phyloP scores from a whole-genome alignment of 2,329 filamentous ascomycete species.

The Elsinoe batatas region DNA sequence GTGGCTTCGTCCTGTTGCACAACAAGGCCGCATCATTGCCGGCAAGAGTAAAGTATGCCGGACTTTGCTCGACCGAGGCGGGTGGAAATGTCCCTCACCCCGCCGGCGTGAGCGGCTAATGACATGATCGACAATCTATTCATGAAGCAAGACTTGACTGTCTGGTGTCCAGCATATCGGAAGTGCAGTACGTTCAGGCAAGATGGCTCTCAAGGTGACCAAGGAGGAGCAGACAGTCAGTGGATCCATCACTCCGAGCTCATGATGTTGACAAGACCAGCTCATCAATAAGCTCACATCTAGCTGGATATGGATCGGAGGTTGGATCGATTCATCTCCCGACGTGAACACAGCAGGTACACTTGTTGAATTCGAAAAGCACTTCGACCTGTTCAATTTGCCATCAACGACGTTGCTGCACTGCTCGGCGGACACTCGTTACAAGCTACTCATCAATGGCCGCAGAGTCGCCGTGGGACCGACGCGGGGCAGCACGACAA shows the following conservation, averaged over 20 bases:
- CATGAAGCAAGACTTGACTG: not conserved
- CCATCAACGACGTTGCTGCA: slow-evolving; percentile 21
- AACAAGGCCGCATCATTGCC: too few relatives aligned
- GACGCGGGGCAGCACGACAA: slow-evolving; percentile 26
- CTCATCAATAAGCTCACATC: slow-evolving; percentile 28
- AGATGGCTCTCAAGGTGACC: not conserved
- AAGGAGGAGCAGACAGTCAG: not conserved
- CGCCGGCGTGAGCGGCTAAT: not conserved
- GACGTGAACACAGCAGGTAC: slow-evolving; percentile 26
- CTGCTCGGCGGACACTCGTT: slow-evolving; percentile 35
- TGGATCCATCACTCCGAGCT: not conserved
- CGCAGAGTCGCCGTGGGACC: slow-evolving; percentile 30
- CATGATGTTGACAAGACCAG: slow-evolving; percentile 15
- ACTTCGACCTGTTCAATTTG: slow-evolving; percentile 18
- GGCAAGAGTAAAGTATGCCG: not conserved
- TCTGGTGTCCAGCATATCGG: too few relatives aligned
- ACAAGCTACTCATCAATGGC: slow-evolving; percentile 35
- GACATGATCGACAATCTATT: not conserved
- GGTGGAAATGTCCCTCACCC: not conserved
- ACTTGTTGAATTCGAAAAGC: slow-evolving; percentile 26
- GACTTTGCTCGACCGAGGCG: not conserved
- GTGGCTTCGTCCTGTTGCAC: not conserved
- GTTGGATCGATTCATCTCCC: slow-evolving; percentile 27
- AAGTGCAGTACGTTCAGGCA: not conserved
- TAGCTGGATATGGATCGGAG: slow-evolving; percentile 32